Evolutionary conservation across 805 yeast genomes (phyloP).

Genomic region (Scheffersomyces coipomensis): DNA sequence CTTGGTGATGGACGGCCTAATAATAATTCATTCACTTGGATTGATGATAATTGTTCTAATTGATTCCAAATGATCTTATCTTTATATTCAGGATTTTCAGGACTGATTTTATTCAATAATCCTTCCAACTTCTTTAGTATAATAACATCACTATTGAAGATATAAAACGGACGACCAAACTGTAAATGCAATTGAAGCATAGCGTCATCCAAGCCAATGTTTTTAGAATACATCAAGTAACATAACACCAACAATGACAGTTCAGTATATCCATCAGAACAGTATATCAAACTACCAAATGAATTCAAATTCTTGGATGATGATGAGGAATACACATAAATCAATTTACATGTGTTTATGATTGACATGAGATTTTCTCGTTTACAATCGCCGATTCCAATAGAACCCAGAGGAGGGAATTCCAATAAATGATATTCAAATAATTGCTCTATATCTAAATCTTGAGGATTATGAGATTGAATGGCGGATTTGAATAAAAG

Average conservation of each 20-base stretch:
- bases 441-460: conserved; percentile 13
- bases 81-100: conserved; percentile 22
- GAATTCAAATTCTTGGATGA: conserved; percentile 30
- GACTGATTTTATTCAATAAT: conserved; percentile 60
- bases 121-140: conserved; percentile 65
- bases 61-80: conserved; percentile 24
- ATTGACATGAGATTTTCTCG: conserved; percentile 62
- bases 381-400: conserved; percentile 70
- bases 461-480: conserved; percentile 17
- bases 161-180: conserved; percentile 77
- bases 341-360: conserved; percentile 65
- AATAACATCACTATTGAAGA: conserved; percentile 73
- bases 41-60: conserved; percentile 25
- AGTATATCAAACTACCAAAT: conserved; percentile 58
- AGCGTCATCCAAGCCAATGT: conserved; percentile 61
- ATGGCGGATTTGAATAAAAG: conserved; percentile 31
- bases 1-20: conserved; percentile 14
- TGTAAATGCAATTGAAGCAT: conserved; percentile 59
- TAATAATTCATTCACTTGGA: conserved; percentile 35
- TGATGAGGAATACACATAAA: conserved; percentile 42
- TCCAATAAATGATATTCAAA: conserved; percentile 35
- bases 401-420: conserved; percentile 84
- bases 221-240: conserved; percentile 67
- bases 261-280: conserved; percentile 92
- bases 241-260: conserved; percentile 74